These are phyloP conservation scores for Quercus aquifolioides DNA, from an alignment of 306 rosid genomes.

Conservation along the genomic window DNA sequence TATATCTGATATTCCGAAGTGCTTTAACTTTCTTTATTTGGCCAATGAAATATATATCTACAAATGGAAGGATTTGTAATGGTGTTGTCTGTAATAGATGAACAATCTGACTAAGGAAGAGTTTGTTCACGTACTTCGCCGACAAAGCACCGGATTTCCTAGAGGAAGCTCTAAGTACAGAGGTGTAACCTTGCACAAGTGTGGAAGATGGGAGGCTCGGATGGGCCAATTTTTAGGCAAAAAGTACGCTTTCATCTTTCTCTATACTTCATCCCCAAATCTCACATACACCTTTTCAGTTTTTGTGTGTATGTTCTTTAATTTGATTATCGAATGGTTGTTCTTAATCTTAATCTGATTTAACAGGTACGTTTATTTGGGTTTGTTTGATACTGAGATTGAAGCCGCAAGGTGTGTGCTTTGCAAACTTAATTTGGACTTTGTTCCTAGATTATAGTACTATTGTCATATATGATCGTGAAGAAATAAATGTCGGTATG, in stretches of 20 bases:
- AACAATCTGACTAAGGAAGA: constrained; percentile 91
- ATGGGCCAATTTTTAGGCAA: constrained; percentile 99
- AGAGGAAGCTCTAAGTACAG: constrained; percentile 99
- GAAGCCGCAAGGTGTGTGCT: constrained; percentile 86
- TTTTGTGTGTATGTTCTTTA: neutral
- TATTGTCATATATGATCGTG: neutral
- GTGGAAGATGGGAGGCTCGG: constrained; percentile 99
- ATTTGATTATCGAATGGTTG: constrained; percentile 1
- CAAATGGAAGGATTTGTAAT: neutral
- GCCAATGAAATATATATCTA: neutral
- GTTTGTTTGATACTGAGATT: constrained; percentile 88
- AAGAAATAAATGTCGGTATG: neutral
- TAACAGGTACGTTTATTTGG: constrained; percentile 86
- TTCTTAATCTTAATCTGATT: constrained; percentile 18
- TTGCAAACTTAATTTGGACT: neutral
- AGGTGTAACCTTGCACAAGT: constrained; percentile 97
- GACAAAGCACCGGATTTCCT: constrained; percentile 99
- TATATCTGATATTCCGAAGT: neutral
- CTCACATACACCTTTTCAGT: neutral
- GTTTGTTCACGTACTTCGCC: constrained; percentile 97
- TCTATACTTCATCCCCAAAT: neutral
- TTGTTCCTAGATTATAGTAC: neutral
- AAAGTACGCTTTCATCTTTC: constrained; percentile 49
- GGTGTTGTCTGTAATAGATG: constrained; percentile 53
- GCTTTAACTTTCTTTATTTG: neutral